These are phyloP conservation scores for Camillea tinctor DNA, from an alignment of 2,329 filamentous ascomycete genomes.

Conservation along the genomic window DNA sequence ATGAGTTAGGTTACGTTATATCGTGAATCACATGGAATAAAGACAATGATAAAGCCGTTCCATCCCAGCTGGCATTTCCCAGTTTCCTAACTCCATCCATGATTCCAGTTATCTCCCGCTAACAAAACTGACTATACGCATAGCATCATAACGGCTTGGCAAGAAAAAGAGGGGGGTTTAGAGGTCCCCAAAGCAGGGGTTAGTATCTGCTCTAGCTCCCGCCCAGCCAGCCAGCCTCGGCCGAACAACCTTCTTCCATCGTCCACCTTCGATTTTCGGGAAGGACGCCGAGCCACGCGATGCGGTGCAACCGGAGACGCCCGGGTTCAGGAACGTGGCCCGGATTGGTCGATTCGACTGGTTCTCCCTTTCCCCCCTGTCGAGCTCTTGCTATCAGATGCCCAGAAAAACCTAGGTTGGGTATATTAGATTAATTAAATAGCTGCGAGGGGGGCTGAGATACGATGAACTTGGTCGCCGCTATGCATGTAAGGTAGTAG, in stretches of 20 bases:
- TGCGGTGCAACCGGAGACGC: neutral
- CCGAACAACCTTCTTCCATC: neutral
- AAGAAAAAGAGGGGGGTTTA: neutral
- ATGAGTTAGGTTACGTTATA: too few species aligned
- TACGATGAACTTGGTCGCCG: neutral
- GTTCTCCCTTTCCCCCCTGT: neutral
- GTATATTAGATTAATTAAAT: neutral
- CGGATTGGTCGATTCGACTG: conserved; percentile 10
- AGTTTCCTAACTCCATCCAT: neutral
- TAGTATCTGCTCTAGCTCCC: neutral
- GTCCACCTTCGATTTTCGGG: conserved; percentile 17
- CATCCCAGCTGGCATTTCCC: too few species aligned
- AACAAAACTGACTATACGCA: neutral
- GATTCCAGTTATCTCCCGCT: neutral
- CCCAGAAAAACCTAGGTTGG: neutral
- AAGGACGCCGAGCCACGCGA: conserved; percentile 11
- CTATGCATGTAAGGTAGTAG: neutral
- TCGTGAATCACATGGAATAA: too few species aligned
- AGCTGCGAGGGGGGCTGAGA: neutral
- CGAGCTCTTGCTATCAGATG: neutral
- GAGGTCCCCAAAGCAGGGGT: neutral
- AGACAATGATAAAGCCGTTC: too few species aligned
- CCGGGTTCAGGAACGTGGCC: conserved; percentile 9
- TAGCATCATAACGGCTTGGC: neutral
- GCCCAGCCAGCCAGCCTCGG: conserved; percentile 1